Evolutionary conservation across 345 rosid genomes (phyloP).

Genomic region (Pistacia atlantica): DNA sequence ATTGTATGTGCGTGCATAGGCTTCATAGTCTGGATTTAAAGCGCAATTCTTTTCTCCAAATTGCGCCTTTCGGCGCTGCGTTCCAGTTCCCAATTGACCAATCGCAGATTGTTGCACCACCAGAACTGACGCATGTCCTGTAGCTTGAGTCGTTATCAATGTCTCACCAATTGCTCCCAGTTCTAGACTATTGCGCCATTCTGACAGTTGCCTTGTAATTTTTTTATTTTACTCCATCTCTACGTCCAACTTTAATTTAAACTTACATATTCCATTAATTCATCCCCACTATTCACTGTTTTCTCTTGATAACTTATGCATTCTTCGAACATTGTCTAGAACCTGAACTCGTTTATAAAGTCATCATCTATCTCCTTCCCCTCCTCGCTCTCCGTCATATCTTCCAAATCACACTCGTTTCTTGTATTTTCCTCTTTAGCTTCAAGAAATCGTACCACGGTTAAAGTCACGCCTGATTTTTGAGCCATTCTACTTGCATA

Average conservation of each 20-base stretch:
- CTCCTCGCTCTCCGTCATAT: background rate
- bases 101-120: constrained; percentile 33
- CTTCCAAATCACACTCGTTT: background rate
- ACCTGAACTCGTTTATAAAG: constrained; percentile 39
- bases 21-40: constrained; percentile 15
- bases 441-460: constrained; percentile 21
- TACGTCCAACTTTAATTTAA: constrained; percentile 32
- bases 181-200: constrained; percentile 35
- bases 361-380: constrained; percentile 4
- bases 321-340: constrained; percentile 28
- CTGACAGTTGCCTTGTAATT: constrained; percentile 29
- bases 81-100: background rate
- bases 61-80: background rate
- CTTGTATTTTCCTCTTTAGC: constrained; percentile 1
- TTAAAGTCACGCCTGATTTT: constrained; percentile 6
- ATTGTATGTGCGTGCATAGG: background rate
- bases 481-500: constrained; percentile 34
- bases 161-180: constrained; percentile 39
- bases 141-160: constrained; percentile 24
- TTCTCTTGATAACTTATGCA: constrained; percentile 32
- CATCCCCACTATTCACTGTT: constrained; percentile 18
- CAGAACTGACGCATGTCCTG: constrained; percentile 31
- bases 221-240: constrained; percentile 18
- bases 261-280: constrained; percentile 19
- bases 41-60: background rate